phyloP scores from a whole-genome alignment of 192 early-diverging fungal genomes.

The Coemansia guatemalensis region DNA sequence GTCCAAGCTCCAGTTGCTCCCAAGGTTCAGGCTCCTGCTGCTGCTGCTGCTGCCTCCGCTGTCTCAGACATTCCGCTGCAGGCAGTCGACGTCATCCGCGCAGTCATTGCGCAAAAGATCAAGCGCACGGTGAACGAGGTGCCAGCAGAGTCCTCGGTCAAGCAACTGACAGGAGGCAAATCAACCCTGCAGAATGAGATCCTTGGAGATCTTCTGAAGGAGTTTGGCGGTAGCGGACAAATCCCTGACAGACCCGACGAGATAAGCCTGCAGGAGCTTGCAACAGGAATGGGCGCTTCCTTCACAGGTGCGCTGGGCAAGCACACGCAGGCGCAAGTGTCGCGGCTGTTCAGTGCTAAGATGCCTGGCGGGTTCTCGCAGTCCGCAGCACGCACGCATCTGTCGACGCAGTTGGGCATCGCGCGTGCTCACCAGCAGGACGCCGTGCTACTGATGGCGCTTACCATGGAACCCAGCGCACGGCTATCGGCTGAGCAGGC shows the following conservation, averaged over 20 bases:
- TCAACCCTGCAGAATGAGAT: constrained; percentile 98
- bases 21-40: constrained; percentile 47
- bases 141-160: constrained; percentile 54
- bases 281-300: constrained; percentile 74
- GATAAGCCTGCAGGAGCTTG: constrained; percentile 79
- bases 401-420: constrained; percentile 56
- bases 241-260: constrained; percentile 90
- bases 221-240: constrained; percentile 72
- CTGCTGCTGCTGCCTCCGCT: constrained; percentile 55
- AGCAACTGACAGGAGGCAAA: constrained; percentile 93
- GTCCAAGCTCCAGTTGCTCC: constrained; percentile 30
- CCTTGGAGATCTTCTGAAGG: constrained; percentile 89
- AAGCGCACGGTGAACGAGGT: constrained; percentile 80
- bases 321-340: constrained; percentile 72
- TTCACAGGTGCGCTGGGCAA: constrained; percentile 70
- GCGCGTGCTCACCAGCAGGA: constrained; percentile 73
- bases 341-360: constrained; percentile 83
- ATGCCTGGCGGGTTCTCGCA: constrained; percentile 92
- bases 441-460: constrained; percentile 71
- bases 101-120: constrained; percentile 87
- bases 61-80: constrained; percentile 74
- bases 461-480: constrained; percentile 79
- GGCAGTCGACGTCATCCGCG: constrained; percentile 78
- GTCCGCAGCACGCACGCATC: constrained; percentile 64
- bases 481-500: constrained; percentile 76